phyloP scores from a whole-genome alignment of 78 protist genomes.

The Mastigamoeba balamuthi region DNA sequence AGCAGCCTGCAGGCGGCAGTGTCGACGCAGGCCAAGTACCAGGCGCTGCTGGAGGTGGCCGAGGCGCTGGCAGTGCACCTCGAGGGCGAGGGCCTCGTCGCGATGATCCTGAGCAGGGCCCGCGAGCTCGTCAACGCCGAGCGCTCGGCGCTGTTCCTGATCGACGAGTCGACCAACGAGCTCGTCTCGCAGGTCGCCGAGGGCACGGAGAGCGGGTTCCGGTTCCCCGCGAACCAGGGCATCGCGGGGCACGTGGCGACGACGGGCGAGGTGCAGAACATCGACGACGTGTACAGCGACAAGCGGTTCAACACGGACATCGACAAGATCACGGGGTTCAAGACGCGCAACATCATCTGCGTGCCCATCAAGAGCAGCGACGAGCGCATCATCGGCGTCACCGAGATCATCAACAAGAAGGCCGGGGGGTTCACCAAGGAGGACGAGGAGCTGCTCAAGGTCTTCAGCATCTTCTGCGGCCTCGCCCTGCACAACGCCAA shows the following conservation, averaged over 20 bases:
- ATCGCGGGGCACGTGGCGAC: slow-evolving; percentile 21
- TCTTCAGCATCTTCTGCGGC: slow-evolving; percentile 6
- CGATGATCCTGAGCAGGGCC: slow-evolving; percentile 7
- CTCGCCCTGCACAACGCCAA: background rate
- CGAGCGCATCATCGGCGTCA: slow-evolving; percentile 7
- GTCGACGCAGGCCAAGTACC: background rate
- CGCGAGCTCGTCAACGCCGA: slow-evolving; percentile 6
- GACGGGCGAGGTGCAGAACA: slow-evolving; percentile 6
- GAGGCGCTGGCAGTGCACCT: background rate
- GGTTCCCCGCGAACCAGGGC: background rate
- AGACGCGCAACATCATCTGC: slow-evolving; percentile 3
- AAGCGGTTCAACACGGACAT: slow-evolving; percentile 12
- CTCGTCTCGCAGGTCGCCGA: slow-evolving; percentile 2
- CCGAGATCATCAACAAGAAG: slow-evolving; percentile 12
- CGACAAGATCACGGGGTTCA: slow-evolving; percentile 5
- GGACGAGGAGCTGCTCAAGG: slow-evolving; percentile 15
- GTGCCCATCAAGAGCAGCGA: slow-evolving; percentile 7
- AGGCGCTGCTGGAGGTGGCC: background rate
- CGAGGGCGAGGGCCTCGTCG: background rate
- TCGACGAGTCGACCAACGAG: slow-evolving; percentile 4
- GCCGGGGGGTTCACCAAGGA: background rate
- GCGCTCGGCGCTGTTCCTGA: slow-evolving; percentile 6
- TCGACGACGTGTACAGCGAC: slow-evolving; percentile 7
- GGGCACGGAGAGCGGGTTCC: background rate
- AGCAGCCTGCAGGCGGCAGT: background rate